A percentile compares a stretch with the other conserved stretches of the same genome.
Conservation (phyloP, 2,329 filamentous ascomycete species). For the Fusarium keratoplasticum region DNA sequence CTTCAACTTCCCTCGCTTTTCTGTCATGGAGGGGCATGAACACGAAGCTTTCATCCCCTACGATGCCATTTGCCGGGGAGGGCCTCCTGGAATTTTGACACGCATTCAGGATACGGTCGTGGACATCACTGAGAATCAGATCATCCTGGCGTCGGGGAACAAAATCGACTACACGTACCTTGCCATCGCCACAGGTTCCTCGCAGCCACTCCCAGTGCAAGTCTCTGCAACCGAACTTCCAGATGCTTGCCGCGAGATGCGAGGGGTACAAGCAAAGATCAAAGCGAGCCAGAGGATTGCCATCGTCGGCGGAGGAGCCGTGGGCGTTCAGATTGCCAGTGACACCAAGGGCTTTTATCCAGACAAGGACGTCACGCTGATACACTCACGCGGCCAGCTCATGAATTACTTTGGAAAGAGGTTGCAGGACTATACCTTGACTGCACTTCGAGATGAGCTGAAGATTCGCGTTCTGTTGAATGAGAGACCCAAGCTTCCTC, state of each 20-base stretch:
- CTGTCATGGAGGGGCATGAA: slow-evolving; percentile 13
- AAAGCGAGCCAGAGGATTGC: not conserved
- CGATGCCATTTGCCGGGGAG: not conserved
- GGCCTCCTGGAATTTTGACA: not conserved
- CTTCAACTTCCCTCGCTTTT: slow-evolving; percentile 14
- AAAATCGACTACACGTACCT: not conserved
- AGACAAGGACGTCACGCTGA: slow-evolving; percentile 1
- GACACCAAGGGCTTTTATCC: slow-evolving; percentile 12
- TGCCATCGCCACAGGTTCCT: slow-evolving; percentile 5
- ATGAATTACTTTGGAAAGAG: not conserved
- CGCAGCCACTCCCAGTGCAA: not conserved
- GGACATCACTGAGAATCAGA: not conserved
- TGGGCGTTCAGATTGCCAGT: slow-evolving; percentile 5
- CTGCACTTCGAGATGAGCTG: not conserved
- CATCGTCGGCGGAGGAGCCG: slow-evolving; percentile 16
- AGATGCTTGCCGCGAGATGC: not conserved
- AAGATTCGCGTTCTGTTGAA: not conserved
- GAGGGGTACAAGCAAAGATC: not conserved
- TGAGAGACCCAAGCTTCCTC: slow-evolving; percentile 3
- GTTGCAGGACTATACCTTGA: not conserved
- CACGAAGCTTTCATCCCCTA: slow-evolving; percentile 15
- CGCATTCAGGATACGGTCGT: not conserved
- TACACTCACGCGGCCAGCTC: slow-evolving; percentile 4
- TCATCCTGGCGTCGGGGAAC: not conserved
- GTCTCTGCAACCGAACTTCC: not conserved